Evolutionary conservation across 257 asterid species (phyloP).

Genomic region (Anisodus acutangulus): DNA sequence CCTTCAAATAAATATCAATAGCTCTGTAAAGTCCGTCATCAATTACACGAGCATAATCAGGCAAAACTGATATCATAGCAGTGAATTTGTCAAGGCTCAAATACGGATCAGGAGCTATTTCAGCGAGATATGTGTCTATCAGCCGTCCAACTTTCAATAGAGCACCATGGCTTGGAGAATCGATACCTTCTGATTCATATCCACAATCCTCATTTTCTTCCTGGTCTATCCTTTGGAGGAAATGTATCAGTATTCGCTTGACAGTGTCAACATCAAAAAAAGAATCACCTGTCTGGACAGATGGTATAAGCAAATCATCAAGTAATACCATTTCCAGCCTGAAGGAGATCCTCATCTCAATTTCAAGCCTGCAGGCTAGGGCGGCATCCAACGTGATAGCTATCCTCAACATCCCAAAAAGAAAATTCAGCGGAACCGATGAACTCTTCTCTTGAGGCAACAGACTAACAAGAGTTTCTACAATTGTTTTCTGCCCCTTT

Average conservation of each 20-base stretch:
- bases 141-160: slow-evolving; percentile 68
- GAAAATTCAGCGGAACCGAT: slow-evolving; percentile 52
- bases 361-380: slow-evolving; percentile 53
- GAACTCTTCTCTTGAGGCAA: slow-evolving; percentile 56
- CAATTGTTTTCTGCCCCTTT: slow-evolving; percentile 49
- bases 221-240: slow-evolving; percentile 61
- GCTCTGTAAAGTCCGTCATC: slow-evolving; percentile 76
- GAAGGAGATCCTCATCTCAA: slow-evolving; percentile 59
- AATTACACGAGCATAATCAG: slow-evolving; percentile 71
- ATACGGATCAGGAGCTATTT: slow-evolving; percentile 71
- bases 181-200: slow-evolving; percentile 58
- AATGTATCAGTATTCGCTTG: slow-evolving; percentile 59
- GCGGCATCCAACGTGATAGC: slow-evolving; percentile 61
- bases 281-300: slow-evolving; percentile 56
- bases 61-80: slow-evolving; percentile 56
- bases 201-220: slow-evolving; percentile 61
- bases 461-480: slow-evolving; percentile 54
- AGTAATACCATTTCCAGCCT: slow-evolving; percentile 60
- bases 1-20: slow-evolving; percentile 71
- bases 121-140: slow-evolving; percentile 65
- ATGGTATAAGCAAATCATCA: slow-evolving; percentile 67
- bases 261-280: slow-evolving; percentile 61
- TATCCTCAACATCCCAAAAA: slow-evolving; percentile 64
- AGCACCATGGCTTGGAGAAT: slow-evolving; percentile 57
- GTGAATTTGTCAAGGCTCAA: slow-evolving; percentile 62